Evolutionary conservation across 202 grass and related monocot genomes (phyloP).

Genomic region (Carex arenaria): DNA sequence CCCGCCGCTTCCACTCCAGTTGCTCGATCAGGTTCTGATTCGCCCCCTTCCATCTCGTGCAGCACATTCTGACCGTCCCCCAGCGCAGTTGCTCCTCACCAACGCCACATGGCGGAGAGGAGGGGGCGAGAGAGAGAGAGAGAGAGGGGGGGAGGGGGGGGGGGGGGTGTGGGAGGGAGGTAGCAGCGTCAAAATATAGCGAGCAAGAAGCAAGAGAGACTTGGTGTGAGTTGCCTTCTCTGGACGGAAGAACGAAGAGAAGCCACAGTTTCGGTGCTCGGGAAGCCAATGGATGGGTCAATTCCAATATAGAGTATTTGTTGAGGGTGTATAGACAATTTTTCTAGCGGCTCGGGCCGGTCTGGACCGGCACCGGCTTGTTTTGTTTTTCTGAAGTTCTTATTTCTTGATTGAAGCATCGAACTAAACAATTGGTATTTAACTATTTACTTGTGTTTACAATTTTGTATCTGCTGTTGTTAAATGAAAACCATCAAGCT

Average conservation of each 20-base stretch:
- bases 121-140: not conserved
- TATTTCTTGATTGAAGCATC: not conserved
- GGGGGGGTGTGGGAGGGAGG: not conserved
- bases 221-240: not conserved
- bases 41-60: slow-evolving; percentile 11
- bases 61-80: slow-evolving; percentile 20
- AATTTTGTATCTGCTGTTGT: not conserved
- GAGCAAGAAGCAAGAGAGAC: not conserved
- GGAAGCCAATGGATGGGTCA: not conserved
- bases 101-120: slow-evolving; percentile 2
- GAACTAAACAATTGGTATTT: not conserved
- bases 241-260: not conserved
- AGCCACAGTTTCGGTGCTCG: not conserved
- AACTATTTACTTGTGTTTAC: not conserved
- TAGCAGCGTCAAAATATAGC: not conserved
- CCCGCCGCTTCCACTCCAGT: slow-evolving; percentile 4
- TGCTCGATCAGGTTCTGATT: slow-evolving; percentile 21
- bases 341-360: not conserved
- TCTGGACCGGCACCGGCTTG: not conserved
- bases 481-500: not conserved
- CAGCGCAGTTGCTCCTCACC: not conserved
- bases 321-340: not conserved
- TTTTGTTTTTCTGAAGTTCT: not conserved
- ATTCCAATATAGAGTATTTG: not conserved
- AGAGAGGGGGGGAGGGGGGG: not conserved